Evolutionary conservation across 345 rosid species (phyloP).

Genomic region (Heritiera littoralis): DNA sequence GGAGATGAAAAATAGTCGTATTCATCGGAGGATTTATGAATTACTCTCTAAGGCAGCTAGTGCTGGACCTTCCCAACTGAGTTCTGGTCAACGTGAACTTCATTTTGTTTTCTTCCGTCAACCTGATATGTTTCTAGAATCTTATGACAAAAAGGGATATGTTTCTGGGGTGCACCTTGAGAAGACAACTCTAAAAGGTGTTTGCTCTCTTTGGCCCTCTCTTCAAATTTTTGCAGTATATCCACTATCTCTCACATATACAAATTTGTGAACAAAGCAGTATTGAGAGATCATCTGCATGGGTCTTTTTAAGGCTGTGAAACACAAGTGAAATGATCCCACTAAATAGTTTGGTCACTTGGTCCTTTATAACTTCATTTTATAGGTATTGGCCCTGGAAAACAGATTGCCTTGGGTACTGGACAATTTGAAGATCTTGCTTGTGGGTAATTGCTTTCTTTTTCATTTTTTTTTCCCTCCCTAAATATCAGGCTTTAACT

Average conservation of each 20-base stretch:
- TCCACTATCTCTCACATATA: no score
- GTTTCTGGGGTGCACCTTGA: slow-evolving; percentile 75
- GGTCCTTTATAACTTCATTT: slow-evolving; percentile 18
- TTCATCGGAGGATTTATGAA: slow-evolving; percentile 57
- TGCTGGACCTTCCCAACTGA: slow-evolving; percentile 36
- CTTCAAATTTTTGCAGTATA: neutral
- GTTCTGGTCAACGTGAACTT: slow-evolving; percentile 66
- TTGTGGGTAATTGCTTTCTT: slow-evolving; percentile 56
- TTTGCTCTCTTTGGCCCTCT: neutral
- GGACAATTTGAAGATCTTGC: slow-evolving; percentile 51
- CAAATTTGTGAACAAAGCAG: neutral
- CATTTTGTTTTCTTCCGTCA: slow-evolving; percentile 83
- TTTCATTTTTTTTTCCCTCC: neutral
- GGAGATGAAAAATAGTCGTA: slow-evolving; percentile 62
- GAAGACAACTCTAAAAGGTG: slow-evolving; percentile 53
- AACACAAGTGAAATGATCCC: neutral
- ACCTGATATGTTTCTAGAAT: slow-evolving; percentile 70
- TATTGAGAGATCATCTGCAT: neutral
- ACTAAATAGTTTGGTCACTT: neutral
- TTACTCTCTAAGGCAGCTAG: slow-evolving; percentile 53
- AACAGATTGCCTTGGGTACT: slow-evolving; percentile 78
- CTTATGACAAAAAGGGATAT: slow-evolving; percentile 54
- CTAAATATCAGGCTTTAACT: neutral
- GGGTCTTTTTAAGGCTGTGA: neutral
- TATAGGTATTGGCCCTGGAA: slow-evolving; percentile 65